Conservation (phyloP, 345 rosid genomes). For the Populus davidiana region DNA sequence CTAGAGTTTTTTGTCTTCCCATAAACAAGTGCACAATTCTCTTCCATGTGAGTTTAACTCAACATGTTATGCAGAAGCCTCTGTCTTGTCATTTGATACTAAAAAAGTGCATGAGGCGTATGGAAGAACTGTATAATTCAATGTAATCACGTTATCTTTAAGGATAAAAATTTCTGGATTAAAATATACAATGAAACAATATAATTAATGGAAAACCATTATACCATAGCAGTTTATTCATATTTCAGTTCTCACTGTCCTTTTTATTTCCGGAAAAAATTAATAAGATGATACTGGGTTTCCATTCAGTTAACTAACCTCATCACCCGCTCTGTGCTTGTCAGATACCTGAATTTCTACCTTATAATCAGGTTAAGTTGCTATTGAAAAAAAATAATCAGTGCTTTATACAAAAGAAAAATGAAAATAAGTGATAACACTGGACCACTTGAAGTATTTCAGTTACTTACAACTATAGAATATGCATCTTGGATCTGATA, state of each 20-base stretch:
- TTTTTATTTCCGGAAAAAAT: background rate
- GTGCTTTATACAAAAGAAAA: background rate
- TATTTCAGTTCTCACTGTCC: background rate
- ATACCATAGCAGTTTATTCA: background rate
- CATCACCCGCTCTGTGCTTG: background rate
- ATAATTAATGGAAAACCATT: background rate
- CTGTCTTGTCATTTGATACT: background rate
- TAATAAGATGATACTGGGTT: background rate
- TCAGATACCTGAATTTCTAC: background rate
- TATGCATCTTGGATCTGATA: constrained; percentile 1
- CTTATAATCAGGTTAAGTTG: background rate
- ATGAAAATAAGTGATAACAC: background rate
- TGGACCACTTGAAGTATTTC: background rate
- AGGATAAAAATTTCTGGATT: background rate
- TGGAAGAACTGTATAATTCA: background rate
- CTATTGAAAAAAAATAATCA: background rate
- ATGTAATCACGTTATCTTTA: background rate
- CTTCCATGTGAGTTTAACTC: constrained; percentile 6
- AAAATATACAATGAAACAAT: background rate
- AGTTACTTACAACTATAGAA: background rate
- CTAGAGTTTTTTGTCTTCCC: background rate
- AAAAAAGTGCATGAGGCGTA: background rate
- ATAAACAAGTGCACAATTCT: constrained; percentile 3
- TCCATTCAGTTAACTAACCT: background rate
- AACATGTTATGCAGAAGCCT: background rate